Percentiles rank a stretch among this genome's conserved stretches.
Evolutionary conservation across 805 yeast genomes (phyloP).

Genomic region (Wickerhamiella brachini): DNA sequence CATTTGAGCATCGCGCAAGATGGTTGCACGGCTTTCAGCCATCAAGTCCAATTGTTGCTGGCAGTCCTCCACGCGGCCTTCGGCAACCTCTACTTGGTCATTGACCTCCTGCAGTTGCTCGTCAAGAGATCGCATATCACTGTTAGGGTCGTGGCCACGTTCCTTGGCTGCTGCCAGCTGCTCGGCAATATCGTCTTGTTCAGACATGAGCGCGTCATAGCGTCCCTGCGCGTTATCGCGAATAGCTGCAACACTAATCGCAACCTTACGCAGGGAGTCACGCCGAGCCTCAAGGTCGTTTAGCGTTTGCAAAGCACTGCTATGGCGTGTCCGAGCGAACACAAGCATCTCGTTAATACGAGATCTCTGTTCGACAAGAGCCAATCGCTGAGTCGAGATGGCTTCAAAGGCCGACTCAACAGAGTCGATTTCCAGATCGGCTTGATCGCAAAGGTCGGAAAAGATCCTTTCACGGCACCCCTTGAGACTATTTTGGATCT

Average conservation of each 20-base stretch:
- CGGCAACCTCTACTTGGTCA: neutral
- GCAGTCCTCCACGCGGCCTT: neutral
- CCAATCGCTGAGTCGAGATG: conserved; percentile 39
- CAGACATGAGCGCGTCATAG: conserved; percentile 11
- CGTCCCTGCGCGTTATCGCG: conserved; percentile 14
- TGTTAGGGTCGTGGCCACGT: conserved; percentile 30
- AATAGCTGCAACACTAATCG: conserved; percentile 7
- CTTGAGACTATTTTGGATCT: conserved; percentile 5
- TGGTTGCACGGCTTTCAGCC: neutral
- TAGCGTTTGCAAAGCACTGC: conserved; percentile 38
- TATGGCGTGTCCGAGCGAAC: conserved; percentile 52
- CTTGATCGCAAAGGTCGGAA: conserved; percentile 4
- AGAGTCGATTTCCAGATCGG: conserved; percentile 9
- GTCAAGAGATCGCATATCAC: conserved; percentile 23
- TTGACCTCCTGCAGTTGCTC: conserved; percentile 18
- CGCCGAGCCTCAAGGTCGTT: conserved; percentile 11
- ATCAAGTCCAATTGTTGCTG: conserved; percentile 2
- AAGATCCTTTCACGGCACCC: conserved; percentile 1
- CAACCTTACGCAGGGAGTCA: conserved; percentile 10
- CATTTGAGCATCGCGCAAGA: conserved; percentile 1
- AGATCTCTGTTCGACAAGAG: conserved; percentile 46
- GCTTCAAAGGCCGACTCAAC: conserved; percentile 10
- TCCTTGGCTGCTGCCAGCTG: conserved; percentile 24
- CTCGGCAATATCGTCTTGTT: conserved; percentile 8
- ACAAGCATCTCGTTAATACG: conserved; percentile 45